Conservation (phyloP, 2,329 filamentous ascomycete species). For the Metarhizium rileyi region DNA sequence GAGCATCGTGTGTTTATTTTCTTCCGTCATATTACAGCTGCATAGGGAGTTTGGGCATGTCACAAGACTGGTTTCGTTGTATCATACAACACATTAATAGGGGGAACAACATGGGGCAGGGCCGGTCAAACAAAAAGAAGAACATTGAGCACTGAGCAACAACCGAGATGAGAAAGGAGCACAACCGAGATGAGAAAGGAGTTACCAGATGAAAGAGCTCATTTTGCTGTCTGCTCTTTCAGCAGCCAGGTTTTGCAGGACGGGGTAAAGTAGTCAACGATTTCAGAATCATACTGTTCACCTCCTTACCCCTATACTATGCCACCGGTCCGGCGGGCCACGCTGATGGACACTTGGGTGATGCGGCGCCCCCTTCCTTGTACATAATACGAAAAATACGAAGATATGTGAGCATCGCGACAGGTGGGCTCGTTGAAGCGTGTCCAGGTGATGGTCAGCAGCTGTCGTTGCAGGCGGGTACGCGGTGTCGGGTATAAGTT, state of each 20-base stretch:
- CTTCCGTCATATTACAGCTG: slow-evolving; percentile 3
- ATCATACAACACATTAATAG: neutral
- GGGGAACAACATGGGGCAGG: neutral
- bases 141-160: neutral
- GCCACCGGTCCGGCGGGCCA: neutral
- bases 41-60: slow-evolving; percentile 1
- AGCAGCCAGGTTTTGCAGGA: neutral
- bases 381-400: neutral
- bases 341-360: neutral
- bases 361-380: neutral
- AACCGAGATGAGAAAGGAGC: neutral
- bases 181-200: neutral
- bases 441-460: neutral
- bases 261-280: neutral
- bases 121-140: neutral
- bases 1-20: neutral
- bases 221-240: neutral
- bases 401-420: neutral
- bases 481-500: neutral
- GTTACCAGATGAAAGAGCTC: neutral
- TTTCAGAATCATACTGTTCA: neutral
- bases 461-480: neutral
- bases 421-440: neutral
- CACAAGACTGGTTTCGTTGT: neutral
- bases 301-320: neutral